Evolutionary conservation across 1,284 basidiomycete species (phyloP), one percentile per base, ranked within the genome.

Genomic region (Sphaerobolus stellatus): DNA sequence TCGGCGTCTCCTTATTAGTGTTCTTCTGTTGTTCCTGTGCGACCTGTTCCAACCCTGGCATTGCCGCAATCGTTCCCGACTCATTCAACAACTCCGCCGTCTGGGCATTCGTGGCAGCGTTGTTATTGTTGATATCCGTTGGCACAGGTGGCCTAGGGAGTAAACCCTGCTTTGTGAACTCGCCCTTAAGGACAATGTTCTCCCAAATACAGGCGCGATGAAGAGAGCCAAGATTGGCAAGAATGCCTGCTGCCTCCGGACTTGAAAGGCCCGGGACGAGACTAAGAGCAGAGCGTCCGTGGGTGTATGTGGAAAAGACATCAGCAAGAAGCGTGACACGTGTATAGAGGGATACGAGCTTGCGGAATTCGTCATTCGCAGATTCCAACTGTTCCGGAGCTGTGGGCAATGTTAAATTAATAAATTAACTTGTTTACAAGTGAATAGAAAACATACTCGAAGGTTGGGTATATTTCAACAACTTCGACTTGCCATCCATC

Each of bases 131-230:
- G 81, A 75, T 4, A 73, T 62, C 9, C 69, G 60, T 2, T 75
- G 67, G 2, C 70, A 77, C 28, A 22, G 31, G 66, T 56, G 33
- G 68, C 66, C 22, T n/a, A 4, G 76, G 52, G 40, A 77, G 73
- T 25, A 85, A 79, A 27, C 82, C 83, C 59, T 79, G 81, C 6
- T 73, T 71, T 22, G 75, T 69, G 11, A 88, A 68, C 22, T 76
- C 80, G 22, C 76, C 73, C 64, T 91, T 92, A 59, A 95, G 77
- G 25, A 86, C 73, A 48, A 94, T 86, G 61, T 90, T 91, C 71
- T 96, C 92, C 90, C 91, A 94, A 16, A 90, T 79, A 59, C 83
- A 84, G 2, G 84, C 81, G n/a, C 93, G 84, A 66, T 97, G 93
- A 11, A 98, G 74, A 28, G 81, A 72, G 8, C 94, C 95, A 27